Base-by-base conservation (phyloP, 352 stramenopile genomes). In the Globisporangium lucens region DNA sequence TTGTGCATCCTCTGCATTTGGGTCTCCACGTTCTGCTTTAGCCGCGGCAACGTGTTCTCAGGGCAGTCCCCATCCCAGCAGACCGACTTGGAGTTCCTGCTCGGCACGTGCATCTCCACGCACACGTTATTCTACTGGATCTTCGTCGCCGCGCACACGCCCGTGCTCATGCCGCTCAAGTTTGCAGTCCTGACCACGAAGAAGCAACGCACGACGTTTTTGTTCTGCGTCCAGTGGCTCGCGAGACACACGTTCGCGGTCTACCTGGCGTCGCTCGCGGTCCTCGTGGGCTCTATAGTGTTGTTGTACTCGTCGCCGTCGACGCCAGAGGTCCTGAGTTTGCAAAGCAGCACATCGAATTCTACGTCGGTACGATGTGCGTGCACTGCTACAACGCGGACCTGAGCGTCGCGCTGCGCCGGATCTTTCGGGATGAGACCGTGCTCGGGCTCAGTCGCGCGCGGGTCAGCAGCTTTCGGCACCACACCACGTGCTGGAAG, bases 11-110 rank as follows among this genome's bases (percentile, higher is more conserved):
- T 69, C 5, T 70, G 65, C 29, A 62, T 66, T 1, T 71, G 47
- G 41, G 24, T 71, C 20, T 55, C 70, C 24, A 79, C 67, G n/a
- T 61, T 63, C 35, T 61, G 43, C 9, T 73, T 70, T 61, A 76
- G 71, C 49, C 24, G 67, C 20, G 72, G 72, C 22, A 79, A 77
- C 56, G 22, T 68, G 8, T 74, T 81, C 41, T 49, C 72, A 3
- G 46, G 67, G 15, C 61, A 55, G 13, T 63, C 66, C 0, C 67
- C 69, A 5, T 62, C 59, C 15, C 46, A 82, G 9, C 73, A 82
- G 30, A 69, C 71, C 4, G 49, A 68, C 10, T 43, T 30, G 2
- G 67, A 72, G 53, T 78, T 82, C 7, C 53, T 74, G 1, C 63
- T 76, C 30, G 66, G 70, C 5, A 74, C 61, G 49, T 52, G 68